Base-by-base conservation (phyloP, 257 asterid species). In the Gentiana macrophylla region DNA sequence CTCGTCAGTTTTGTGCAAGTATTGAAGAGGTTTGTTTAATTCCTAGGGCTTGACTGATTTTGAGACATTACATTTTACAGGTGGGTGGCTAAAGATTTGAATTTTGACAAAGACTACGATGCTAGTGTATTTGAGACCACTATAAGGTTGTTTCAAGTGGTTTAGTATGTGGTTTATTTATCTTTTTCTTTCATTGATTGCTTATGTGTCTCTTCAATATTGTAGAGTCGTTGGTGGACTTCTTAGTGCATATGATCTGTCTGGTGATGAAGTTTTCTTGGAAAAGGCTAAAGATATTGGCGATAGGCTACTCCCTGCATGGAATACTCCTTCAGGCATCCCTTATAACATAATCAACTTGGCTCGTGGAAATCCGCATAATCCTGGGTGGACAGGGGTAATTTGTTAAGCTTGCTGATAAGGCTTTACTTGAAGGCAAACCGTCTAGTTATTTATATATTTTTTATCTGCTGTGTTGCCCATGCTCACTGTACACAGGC, bases 41-140 rank as follows among this genome's bases (percentile, higher is more conserved):
- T 3, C 13, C 49, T 2, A 38, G 24, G 24, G 24, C 24, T 50
- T 50, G 58, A 56, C 32, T 53, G 59, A 46, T 9, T 59, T 12
- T 68, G 55, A 64, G 54, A 56, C 56, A 52, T 67, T 70, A 46
- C 58, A 61, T 57, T 47, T 88, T 78, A 76, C 99, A 92, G 99
- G 79, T 92, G 99, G 99, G 85, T 92, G 49, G 94, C 87, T 59
- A 59, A 85, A 63, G 81, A 94, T 70, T 78, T 92, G 95, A 89
- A 85, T 64, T 92, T 92, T 67, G 74, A 92, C 94, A 92, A 88
- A 89, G 78, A 84, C 69, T 92, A 92, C 70, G 99, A 92, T 55
- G 99, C 97, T 41, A 92, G 99, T 56, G 99, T 92, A 67, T 92
- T 92, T 49, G 99, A 92, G 89, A 92, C 99, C 75, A 92, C 99